These are phyloP conservation scores for Candida pseudofarinosa DNA, from an alignment of 805 yeast genomes.

Conservation along the genomic window DNA sequence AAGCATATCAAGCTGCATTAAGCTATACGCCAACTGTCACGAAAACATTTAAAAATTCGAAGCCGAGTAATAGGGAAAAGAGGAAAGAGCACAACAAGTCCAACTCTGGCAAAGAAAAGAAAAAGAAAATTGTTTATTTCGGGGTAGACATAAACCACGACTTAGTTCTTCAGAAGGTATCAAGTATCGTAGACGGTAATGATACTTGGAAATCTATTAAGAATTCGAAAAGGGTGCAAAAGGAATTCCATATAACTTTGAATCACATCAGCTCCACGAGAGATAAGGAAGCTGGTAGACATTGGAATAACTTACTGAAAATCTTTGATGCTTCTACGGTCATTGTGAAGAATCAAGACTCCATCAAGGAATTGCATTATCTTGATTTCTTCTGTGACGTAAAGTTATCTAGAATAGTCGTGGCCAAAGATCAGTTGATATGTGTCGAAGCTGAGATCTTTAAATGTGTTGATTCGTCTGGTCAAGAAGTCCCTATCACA, in stretches of 20 bases:
- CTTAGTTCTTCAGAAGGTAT: slow-evolving; percentile 2
- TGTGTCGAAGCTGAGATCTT: slow-evolving; percentile 48
- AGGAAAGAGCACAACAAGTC: not conserved
- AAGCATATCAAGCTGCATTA: slow-evolving; percentile 52
- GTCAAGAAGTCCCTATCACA: slow-evolving; percentile 4
- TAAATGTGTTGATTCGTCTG: slow-evolving; percentile 1
- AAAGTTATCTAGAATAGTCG: slow-evolving; percentile 40
- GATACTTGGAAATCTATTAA: slow-evolving; percentile 23
- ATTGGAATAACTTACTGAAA: slow-evolving; percentile 15
- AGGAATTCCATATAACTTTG: slow-evolving; percentile 64
- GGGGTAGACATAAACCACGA: slow-evolving; percentile 8
- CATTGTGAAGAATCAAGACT: slow-evolving; percentile 7
- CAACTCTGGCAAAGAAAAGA: not conserved
- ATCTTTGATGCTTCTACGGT: slow-evolving; percentile 8
- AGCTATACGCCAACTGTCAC: slow-evolving; percentile 48
- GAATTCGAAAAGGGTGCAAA: slow-evolving; percentile 39
- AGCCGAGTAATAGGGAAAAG: slow-evolving; percentile 4
- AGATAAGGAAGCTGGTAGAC: slow-evolving; percentile 8
- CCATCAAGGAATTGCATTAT: slow-evolving; percentile 7
- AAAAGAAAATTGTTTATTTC: slow-evolving; percentile 9
- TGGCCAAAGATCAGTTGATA: slow-evolving; percentile 45
- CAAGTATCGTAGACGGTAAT: slow-evolving; percentile 4
- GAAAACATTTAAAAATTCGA: slow-evolving; percentile 24
- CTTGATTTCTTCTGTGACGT: slow-evolving; percentile 33
- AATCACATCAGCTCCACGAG: slow-evolving; percentile 37